Conservation (phyloP, 352 stramenopile genomes). For the Halophytophthora polymorphica region DNA sequence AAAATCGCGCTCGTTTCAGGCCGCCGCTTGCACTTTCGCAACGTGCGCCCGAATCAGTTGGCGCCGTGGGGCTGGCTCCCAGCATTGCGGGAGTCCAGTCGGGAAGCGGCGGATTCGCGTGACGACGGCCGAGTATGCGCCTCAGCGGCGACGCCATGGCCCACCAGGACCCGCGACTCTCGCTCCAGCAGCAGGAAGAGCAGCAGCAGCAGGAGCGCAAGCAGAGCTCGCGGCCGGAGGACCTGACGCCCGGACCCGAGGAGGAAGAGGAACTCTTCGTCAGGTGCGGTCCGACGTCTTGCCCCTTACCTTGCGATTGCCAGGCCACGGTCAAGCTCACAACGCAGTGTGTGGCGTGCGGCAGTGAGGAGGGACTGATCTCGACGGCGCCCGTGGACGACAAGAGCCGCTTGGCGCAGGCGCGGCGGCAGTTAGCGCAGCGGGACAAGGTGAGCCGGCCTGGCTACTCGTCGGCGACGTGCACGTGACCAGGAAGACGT, state of each 20-base stretch:
- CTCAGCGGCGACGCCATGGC: too few relatives aligned
- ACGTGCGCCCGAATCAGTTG: too few relatives aligned
- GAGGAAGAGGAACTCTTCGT: conserved; percentile 66
- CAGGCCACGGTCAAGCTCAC: not conserved
- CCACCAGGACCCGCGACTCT: too few relatives aligned
- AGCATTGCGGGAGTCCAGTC: too few relatives aligned
- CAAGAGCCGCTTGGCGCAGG: conserved; percentile 39
- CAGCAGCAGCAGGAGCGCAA: conserved; percentile 17
- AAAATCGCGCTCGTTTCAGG: too few relatives aligned
- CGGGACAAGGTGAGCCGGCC: conserved; percentile 30
- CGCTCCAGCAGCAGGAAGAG: not conserved
- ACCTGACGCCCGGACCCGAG: conserved; percentile 4
- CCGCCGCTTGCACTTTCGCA: too few relatives aligned
- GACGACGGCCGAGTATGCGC: not conserved
- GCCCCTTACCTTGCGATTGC: not conserved
- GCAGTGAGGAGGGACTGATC: conserved; percentile 63
- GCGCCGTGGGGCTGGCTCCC: too few relatives aligned
- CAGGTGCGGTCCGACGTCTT: conserved; percentile 27
- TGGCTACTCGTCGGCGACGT: not conserved
- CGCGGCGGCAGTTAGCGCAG: conserved; percentile 42
- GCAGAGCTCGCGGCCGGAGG: not conserved
- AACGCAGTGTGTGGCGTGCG: not conserved
- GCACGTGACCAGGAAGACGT: not conserved
- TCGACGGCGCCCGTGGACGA: conserved; percentile 41
- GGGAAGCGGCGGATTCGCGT: too few relatives aligned